phyloP scores from a whole-genome alignment of 2,329 filamentous ascomycete species.

The Colletotrichum coccodes region DNA sequence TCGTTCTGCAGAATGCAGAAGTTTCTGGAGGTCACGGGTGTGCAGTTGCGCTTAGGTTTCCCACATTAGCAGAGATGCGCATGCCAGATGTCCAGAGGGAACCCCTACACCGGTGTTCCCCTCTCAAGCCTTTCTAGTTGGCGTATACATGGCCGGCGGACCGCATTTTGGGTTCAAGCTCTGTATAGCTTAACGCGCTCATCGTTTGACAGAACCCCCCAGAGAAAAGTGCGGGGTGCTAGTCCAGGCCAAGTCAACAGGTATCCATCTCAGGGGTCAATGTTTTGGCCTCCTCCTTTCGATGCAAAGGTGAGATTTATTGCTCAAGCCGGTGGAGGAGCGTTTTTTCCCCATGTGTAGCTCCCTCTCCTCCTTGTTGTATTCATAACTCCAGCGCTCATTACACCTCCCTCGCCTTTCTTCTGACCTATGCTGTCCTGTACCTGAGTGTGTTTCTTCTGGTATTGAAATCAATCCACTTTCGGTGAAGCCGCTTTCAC shows the following conservation, averaged over 20 bases:
- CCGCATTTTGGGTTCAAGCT: background rate
- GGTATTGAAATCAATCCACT: background rate
- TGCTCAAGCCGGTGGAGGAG: background rate
- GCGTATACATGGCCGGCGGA: background rate
- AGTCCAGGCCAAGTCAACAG: background rate
- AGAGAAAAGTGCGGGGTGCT: slow-evolving; percentile 15
- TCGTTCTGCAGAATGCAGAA: background rate
- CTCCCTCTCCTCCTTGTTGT: background rate
- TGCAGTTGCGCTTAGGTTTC: slow-evolving; percentile 14
- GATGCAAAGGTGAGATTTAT: background rate
- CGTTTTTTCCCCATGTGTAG: background rate
- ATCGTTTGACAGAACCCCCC: background rate
- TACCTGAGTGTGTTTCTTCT: too few relatives aligned
- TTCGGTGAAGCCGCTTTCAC: background rate
- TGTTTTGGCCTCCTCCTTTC: background rate
- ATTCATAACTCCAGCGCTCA: background rate
- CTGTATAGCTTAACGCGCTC: background rate
- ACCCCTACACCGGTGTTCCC: background rate
- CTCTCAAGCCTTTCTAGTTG: slow-evolving; percentile 4
- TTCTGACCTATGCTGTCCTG: background rate
- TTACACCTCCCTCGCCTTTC: background rate
- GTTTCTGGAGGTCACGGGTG: background rate
- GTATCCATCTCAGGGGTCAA: background rate
- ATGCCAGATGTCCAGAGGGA: background rate
- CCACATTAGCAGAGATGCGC: background rate